A percentile compares a stretch with the other conserved stretches of the same genome.
Evolutionary conservation across 805 yeast species (phyloP).

Genomic region (Wickerhamiella cacticola): DNA sequence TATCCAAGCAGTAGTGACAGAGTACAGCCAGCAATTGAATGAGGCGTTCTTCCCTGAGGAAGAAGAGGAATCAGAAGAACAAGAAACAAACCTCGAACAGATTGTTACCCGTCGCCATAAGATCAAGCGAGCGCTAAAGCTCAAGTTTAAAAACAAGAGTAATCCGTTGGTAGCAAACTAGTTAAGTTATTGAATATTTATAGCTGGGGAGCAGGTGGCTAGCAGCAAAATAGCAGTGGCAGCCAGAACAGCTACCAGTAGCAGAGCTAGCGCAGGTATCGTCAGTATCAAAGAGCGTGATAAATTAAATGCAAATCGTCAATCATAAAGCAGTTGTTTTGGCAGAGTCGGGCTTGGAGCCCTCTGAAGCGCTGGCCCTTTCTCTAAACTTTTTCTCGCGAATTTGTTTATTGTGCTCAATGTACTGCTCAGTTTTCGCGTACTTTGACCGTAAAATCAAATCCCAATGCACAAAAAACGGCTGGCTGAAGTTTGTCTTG

Average conservation of each 20-base stretch:
- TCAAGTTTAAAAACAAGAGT: neutral
- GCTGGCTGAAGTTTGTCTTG: slow-evolving; percentile 87
- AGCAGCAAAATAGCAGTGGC: no score
- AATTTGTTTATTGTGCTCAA: slow-evolving; percentile 50
- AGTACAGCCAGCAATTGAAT: slow-evolving; percentile 8
- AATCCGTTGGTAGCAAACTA: neutral
- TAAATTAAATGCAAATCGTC: neutral
- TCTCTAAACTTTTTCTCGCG: slow-evolving; percentile 46
- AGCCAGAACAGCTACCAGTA: no score
- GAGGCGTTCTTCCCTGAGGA: slow-evolving; percentile 7
- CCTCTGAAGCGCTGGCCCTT: no score
- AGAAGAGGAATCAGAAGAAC: neutral
- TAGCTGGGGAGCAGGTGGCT: neutral
- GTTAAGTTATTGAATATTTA: neutral
- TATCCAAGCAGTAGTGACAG: slow-evolving; percentile 10
- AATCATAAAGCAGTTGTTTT: neutral
- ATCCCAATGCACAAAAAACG: slow-evolving; percentile 95
- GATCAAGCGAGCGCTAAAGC: slow-evolving; percentile 2
- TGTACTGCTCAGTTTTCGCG: slow-evolving; percentile 51
- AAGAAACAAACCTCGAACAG: slow-evolving; percentile 2
- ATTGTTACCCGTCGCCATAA: slow-evolving; percentile 1
- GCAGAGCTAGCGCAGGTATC: no score
- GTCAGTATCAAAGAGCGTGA: no score
- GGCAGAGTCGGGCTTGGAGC: neutral
- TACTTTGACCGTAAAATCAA: slow-evolving; percentile 56